Evolutionary conservation across 1,139 yeast genomes (phyloP).

Genomic region (Hyphopichia khmerensis): DNA sequence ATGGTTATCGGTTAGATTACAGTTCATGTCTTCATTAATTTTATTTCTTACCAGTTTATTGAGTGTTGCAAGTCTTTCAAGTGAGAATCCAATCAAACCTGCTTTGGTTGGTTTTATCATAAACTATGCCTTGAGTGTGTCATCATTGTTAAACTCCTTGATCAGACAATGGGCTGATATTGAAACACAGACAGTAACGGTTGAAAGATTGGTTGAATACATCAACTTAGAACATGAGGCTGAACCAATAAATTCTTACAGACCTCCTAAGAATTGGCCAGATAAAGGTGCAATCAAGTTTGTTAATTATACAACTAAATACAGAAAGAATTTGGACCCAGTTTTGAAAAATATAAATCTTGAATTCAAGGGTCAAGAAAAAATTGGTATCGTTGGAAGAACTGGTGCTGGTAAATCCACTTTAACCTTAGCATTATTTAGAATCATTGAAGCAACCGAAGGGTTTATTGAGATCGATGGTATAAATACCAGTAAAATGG

Average conservation of each 20-base stretch:
- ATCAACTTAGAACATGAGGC: constrained; percentile 25
- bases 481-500: constrained; percentile 22
- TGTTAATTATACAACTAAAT: constrained; percentile 23
- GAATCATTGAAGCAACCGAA: constrained; percentile 26
- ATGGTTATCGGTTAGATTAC: constrained; percentile 29
- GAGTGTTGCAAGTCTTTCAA: constrained; percentile 17
- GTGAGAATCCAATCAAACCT: constrained; percentile 18
- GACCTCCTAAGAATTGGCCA: constrained; percentile 25
- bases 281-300: constrained; percentile 21
- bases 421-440: constrained; percentile 28
- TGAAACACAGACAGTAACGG: constrained; percentile 24
- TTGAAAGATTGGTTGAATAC: constrained; percentile 28
- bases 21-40: constrained; percentile 22
- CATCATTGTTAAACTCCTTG: constrained; percentile 21
- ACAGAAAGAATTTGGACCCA: constrained; percentile 26
- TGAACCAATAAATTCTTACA: constrained; percentile 19
- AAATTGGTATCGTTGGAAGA: constrained; percentile 32
- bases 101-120: constrained; percentile 29
- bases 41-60: constrained; percentile 19
- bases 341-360: constrained; percentile 23
- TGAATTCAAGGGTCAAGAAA: constrained; percentile 22
- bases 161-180: constrained; percentile 28
- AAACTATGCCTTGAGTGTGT: constrained; percentile 25
- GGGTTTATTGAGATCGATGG: constrained; percentile 29
- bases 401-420: constrained; percentile 35